Percentiles rank a stretch among this genome's conserved stretches.
Conservation (phyloP, 768 basidiomycete species). For the Kwoniella sp. region DNA sequence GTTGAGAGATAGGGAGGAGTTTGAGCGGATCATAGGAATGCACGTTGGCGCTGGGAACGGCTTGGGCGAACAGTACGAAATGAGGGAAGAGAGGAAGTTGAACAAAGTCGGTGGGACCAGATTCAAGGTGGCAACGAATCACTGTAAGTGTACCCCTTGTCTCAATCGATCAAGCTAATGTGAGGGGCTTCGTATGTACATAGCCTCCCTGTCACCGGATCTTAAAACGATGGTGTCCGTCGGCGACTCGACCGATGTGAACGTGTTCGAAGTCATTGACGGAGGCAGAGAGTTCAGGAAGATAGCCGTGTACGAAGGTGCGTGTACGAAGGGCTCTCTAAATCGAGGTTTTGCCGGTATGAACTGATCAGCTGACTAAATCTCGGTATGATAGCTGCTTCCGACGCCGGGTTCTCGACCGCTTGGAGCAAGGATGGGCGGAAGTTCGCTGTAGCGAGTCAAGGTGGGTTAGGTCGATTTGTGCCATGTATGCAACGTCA, state of each 20-base stretch:
- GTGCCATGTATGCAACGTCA: background rate
- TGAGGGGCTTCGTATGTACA: conserved; percentile 16
- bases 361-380: background rate
- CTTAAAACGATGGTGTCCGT: conserved; percentile 83
- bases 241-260: conserved; percentile 84
- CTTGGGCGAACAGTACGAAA: conserved; percentile 8
- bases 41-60: conserved; percentile 12
- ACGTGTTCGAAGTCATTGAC: conserved; percentile 75
- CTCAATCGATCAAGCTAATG: conserved; percentile 2
- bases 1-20: conserved; percentile 23
- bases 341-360: too few relatives aligned
- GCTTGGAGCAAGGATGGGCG: conserved; percentile 55
- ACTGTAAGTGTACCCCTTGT: conserved; percentile 41
- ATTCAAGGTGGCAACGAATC: conserved; percentile 52
- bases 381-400: conserved; percentile 33
- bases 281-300: conserved; percentile 64
- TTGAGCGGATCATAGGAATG: conserved; percentile 30
- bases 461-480: conserved; percentile 41
- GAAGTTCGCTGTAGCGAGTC: conserved; percentile 55
- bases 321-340: too few relatives aligned
- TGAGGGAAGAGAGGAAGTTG: conserved; percentile 33
- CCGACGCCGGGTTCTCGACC: conserved; percentile 53
- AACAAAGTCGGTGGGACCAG: conserved; percentile 46
- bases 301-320: conserved; percentile 65
- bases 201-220: conserved; percentile 88